Base-by-base conservation (phyloP, 805 yeast genomes). In the Hanseniaspora thailandica region DNA sequence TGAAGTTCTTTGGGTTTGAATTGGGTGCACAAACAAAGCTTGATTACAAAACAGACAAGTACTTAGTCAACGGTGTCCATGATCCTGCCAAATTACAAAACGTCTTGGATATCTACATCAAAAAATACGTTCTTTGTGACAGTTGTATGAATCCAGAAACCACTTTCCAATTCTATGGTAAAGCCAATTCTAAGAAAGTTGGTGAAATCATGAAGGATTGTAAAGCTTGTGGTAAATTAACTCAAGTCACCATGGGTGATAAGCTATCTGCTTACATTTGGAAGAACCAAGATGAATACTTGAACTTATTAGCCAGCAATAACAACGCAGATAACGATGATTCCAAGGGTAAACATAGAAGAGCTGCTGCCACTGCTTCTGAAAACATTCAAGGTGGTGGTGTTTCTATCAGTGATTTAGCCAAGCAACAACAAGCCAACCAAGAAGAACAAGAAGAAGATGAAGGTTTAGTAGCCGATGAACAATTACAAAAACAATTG, bases 101-200 rank as follows among this genome's bases (percentile, higher is more conserved):
- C 66, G 77, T 84, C 28, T 75, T 93, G 63, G 98, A 93, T 69
- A 96, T 95, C 2, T 93, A 93, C 71, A 93, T 93, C 73, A 75
- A 74, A 71, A 89, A 82, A 69, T 93, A 87, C 65, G 96, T 93
- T 57, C 77, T 93, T 51, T 93, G 98, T 78, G 89, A 85, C 26
- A 77, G 86, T 55, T 93, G 98, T 76, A 85, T 86, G 73, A 93
- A 93, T 72, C 98, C 98, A 45, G 98, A 93, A 72, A 93, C 98
- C 23, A 97, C 87, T 66, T 82, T 89, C 66, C 75, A 81, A 60
- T 75, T 93, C 61, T 31, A 49, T 20, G 53, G 52, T 13, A 47
- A 47, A 5, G 26, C 47, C 20, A 44, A 30, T 12, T 66, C 69
- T 12, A 80, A 82, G 62, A 84, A 81, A 61, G 82, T 79, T 59